Base-by-base conservation (phyloP, 148 eudicot genomes). In the Agrostemma githago region DNA sequence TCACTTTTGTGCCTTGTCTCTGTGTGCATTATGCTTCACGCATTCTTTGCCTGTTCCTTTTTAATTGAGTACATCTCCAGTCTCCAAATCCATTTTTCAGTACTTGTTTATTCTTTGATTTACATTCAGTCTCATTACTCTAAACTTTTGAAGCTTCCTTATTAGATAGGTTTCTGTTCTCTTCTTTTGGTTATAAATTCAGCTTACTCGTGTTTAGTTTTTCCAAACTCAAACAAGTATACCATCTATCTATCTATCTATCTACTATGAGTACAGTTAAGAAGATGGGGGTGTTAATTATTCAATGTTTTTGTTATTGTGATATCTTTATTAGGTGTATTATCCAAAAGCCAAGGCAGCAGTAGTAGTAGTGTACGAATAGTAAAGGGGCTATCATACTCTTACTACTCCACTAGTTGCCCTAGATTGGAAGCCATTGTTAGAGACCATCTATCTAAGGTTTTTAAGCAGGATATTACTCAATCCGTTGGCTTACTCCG, bases 401-500 rank as follows among this genome's bases (percentile, higher is more conserved):
- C 71, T 48, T 79, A 70, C 42, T 81, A 86, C 17, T 54, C 62
- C 26, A 48, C 57, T 3, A 76, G 41, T 17, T 86, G 88, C 62
- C 86, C 86, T 16, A 75, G 74, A 8, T 42, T 86, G 8, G 86
- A 83, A 74, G 67, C 79, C 75, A 77, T 86, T 6, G 68, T 83
- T 63, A 79, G 85, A 41, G 72, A 68, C 37, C 84, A 83, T 66
- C 83, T 86, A 12, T 20, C 67, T 67, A 73, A 77, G 12, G 77
- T 79, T 4, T 86, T 86, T 43, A 17, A 82, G 74, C 68, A 66
- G 3, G 88, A 83, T 46, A 76, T 83, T 5, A 80, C 80, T 66
- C 84, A 78, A 15, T 74, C 86, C 4, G 88, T 86, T 10, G 84
- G 84, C 21, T 77, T 85, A 59, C 86, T 85, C 34, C 86, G 88